phyloP scores from a whole-genome alignment of 2,329 filamentous ascomycete species.

The Fusarium hainanense region DNA sequence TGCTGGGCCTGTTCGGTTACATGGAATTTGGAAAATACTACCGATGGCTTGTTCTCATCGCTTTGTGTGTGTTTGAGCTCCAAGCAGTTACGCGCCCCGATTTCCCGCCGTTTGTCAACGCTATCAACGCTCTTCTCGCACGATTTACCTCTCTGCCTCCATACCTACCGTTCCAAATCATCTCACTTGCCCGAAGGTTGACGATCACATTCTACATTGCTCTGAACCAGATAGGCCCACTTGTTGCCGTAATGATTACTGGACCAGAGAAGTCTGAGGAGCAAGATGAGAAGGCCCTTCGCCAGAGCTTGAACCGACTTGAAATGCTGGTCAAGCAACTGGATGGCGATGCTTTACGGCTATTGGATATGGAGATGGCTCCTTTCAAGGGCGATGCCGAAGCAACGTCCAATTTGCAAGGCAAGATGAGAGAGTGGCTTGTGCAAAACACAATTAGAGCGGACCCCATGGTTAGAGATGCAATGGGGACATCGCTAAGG shows the following conservation, averaged over 20 bases:
- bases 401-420: constrained; percentile 67
- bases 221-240: constrained; percentile 80
- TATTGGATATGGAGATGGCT: constrained; percentile 82
- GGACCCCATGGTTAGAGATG: constrained; percentile 84
- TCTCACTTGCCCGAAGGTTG: constrained; percentile 79
- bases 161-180: constrained; percentile 86
- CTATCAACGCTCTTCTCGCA: constrained; percentile 59
- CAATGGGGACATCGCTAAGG: constrained; percentile 75
- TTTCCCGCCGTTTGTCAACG: constrained; percentile 59
- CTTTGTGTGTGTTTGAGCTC: constrained; percentile 67
- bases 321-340: constrained; percentile 68
- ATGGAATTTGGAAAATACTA: constrained; percentile 74
- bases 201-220: constrained; percentile 85
- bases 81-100: constrained; percentile 65
- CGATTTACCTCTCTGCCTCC: constrained; percentile 62
- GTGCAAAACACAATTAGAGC: constrained; percentile 85
- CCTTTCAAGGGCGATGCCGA: constrained; percentile 81
- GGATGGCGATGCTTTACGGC: constrained; percentile 74
- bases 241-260: constrained; percentile 59
- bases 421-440: constrained; percentile 85
- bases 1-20: constrained; percentile 73
- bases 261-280: constrained; percentile 40
- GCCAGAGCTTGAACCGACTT: constrained; percentile 75
- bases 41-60: constrained; percentile 68
- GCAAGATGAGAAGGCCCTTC: constrained; percentile 61